A percentile compares a stretch with the other conserved stretches of the same genome.
These are phyloP conservation scores for Tricholoma flavovirens DNA, from an alignment of 768 basidiomycete species.

Conservation along the genomic window DNA sequence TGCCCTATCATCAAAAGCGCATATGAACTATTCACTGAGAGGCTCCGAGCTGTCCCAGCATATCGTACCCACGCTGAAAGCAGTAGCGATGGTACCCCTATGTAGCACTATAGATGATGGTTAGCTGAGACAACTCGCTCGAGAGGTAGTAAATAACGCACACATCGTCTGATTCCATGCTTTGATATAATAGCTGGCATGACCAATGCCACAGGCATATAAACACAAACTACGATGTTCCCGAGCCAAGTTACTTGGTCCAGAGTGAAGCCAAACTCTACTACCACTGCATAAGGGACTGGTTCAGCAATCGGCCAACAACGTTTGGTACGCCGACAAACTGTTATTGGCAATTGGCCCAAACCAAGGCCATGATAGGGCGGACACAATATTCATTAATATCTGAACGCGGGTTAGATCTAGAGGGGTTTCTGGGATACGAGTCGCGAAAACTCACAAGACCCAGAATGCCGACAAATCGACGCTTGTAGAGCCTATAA, in stretches of 20 bases:
- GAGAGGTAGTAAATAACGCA: conserved; percentile 27
- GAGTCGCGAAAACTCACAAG: conserved; percentile 36
- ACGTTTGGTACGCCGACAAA: conserved; percentile 7
- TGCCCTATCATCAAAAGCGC: conserved; percentile 67
- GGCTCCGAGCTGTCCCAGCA: conserved; percentile 54
- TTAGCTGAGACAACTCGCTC: not conserved
- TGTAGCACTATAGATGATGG: conserved; percentile 45
- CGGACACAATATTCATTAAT: conserved; percentile 54
- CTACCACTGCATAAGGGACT: conserved; percentile 36
- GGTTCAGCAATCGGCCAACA: not conserved
- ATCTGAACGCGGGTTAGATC: conserved; percentile 41
- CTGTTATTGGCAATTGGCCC: conserved; percentile 73
- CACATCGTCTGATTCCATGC: conserved; percentile 59
- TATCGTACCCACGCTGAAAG: conserved; percentile 74
- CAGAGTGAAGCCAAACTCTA: conserved; percentile 62
- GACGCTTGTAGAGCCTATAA: conserved; percentile 65
- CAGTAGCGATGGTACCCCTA: conserved; percentile 49
- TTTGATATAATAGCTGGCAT: conserved; percentile 52
- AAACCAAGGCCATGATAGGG: conserved; percentile 77
- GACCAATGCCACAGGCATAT: conserved; percentile 54
- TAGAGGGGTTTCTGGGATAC: not conserved
- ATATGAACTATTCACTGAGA: conserved; percentile 51
- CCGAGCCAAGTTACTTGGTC: conserved; percentile 79
- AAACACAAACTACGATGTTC: conserved; percentile 60
- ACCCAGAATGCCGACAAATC: conserved; percentile 61